Percentiles rank a stretch among this genome's conserved stretches.
Evolutionary conservation across 495 filamentous ascomycete species (phyloP).

Genomic region (Trichoderma gamsii): DNA sequence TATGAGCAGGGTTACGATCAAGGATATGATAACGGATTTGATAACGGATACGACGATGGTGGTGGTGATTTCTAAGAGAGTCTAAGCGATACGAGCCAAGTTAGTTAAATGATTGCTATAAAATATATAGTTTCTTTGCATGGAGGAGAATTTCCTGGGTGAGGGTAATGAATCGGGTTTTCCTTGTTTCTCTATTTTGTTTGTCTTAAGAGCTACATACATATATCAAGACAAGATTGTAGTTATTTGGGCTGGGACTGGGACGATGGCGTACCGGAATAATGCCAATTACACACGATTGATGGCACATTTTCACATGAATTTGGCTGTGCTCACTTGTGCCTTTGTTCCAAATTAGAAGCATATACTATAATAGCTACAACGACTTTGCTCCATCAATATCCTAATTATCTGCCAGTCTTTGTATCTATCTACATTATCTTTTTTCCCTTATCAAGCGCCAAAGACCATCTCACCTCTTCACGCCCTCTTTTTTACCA

Average conservation of each 20-base stretch:
- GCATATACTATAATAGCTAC: not conserved
- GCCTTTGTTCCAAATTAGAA: not conserved
- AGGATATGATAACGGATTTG: slow-evolving; percentile 43
- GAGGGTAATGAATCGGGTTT: not conserved
- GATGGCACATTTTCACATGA: not conserved
- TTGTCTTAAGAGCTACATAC: not conserved
- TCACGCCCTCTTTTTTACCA: slow-evolving; percentile 25
- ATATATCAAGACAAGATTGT: not conserved
- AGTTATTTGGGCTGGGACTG: not conserved
- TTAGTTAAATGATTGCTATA: not conserved
- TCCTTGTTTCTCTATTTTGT: not conserved
- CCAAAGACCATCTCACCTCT: slow-evolving; percentile 15
- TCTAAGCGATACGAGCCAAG: not conserved
- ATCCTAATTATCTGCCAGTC: not conserved
- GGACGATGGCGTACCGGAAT: slow-evolving; percentile 2
- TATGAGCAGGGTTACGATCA: slow-evolving; percentile 44
- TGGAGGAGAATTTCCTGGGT: not conserved
- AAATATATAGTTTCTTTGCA: not conserved
- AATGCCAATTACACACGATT: slow-evolving; percentile 8
- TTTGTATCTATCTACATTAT: slow-evolving; percentile 5
- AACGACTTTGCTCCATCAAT: not conserved
- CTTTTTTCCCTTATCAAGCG: not conserved
- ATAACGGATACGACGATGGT: slow-evolving; percentile 14
- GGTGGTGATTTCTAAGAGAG: not conserved
- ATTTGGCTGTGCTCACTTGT: not conserved